Conservation (phyloP, 306 rosid genomes). For the Cucurbita moschata region DNA sequence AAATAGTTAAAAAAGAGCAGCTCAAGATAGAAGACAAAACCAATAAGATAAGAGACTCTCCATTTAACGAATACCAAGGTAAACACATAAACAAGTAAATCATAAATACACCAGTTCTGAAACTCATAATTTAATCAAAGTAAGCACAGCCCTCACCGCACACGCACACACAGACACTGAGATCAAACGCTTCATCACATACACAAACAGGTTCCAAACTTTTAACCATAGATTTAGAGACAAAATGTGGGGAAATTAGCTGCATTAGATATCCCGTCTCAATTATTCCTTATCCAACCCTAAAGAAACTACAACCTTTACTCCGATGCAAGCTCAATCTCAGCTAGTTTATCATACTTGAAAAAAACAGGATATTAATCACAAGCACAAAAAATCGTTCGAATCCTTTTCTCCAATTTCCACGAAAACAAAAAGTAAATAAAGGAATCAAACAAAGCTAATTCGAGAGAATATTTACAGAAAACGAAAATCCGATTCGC, state of each 20-base stretch:
- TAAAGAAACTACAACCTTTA: not conserved
- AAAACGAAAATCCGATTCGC: not conserved
- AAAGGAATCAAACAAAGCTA: not conserved
- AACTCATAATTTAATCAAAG: not conserved
- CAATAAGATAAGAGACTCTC: not conserved
- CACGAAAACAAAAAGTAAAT: not conserved
- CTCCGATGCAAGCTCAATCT: not conserved
- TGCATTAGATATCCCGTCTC: not conserved
- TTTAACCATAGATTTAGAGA: not conserved
- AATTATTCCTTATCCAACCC: not conserved
- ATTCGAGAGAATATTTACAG: not conserved
- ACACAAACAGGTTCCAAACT: not conserved
- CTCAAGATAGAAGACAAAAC: not conserved
- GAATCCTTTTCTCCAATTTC: not conserved
- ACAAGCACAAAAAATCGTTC: not conserved
- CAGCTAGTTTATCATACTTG: not conserved
- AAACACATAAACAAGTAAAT: not conserved
- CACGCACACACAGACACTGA: not conserved
- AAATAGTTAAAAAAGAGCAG: not conserved
- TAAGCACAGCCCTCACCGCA: not conserved
- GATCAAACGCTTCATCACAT: not conserved
- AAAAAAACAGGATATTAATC: not conserved
- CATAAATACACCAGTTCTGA: not conserved
- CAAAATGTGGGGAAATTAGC: not conserved
- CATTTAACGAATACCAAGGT: not conserved